Evolutionary conservation across 441 rosid genomes (phyloP).

Genomic region (Erodium trifolium): DNA sequence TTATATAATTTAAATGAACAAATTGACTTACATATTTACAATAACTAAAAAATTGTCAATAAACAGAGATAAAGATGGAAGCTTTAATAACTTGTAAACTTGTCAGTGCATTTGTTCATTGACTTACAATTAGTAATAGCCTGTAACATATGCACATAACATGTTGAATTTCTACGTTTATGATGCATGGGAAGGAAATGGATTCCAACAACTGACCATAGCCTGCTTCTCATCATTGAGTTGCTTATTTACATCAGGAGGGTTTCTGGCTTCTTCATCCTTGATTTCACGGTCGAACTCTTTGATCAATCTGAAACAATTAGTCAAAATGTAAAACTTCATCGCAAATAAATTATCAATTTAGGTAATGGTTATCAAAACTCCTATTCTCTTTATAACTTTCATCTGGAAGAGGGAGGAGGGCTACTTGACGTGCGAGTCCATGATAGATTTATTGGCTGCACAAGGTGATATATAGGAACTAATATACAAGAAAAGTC

Average conservation of each 20-base stretch:
- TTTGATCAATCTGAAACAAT: conserved; percentile 62
- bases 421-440: neutral
- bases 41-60: neutral
- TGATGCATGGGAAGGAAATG: neutral
- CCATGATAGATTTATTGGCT: neutral
- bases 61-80: neutral
- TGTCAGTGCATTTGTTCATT: neutral
- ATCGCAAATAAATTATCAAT: neutral
- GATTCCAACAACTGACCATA: conserved; percentile 43
- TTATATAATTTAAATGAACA: neutral
- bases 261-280: conserved; percentile 62
- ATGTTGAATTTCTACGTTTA: neutral
- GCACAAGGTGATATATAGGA: neutral
- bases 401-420: neutral
- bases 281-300: conserved; percentile 82
- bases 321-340: conserved; percentile 8
- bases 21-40: neutral
- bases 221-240: conserved; percentile 96
- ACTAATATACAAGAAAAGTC: neutral
- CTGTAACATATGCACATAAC: neutral
- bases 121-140: neutral
- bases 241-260: conserved; percentile 63
- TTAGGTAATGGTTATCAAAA: neutral
- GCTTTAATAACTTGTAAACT: neutral
- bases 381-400: neutral